A percentile compares a stretch with the other conserved stretches of the same genome.
phyloP scores from a whole-genome alignment of 768 basidiomycete genomes.

The Holtermanniella nyarrowii region DNA sequence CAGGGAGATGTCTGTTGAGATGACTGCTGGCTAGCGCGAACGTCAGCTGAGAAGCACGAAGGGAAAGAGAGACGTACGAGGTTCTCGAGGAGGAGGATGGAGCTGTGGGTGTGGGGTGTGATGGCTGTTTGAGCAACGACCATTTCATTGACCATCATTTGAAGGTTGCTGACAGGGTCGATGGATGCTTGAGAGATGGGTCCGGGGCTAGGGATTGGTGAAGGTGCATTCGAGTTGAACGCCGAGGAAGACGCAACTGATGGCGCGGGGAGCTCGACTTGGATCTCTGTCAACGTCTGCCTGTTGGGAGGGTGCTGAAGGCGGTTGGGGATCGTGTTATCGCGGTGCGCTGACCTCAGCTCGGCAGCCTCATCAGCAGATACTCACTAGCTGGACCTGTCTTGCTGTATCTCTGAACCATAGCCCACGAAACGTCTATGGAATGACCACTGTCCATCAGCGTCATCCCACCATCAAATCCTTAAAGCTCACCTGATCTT shows the following conservation, averaged over 20 bases:
- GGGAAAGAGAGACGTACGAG: too few species aligned
- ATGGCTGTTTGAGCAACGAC: not conserved
- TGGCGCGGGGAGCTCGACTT: not conserved
- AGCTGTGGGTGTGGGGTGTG: too few species aligned
- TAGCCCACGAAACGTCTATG: slow-evolving; percentile 32
- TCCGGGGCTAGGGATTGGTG: not conserved
- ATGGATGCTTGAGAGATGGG: not conserved
- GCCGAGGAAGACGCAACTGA: too few species aligned
- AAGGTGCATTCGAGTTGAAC: not conserved
- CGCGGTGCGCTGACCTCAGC: not conserved
- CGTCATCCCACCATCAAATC: too few species aligned
- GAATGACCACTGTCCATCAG: slow-evolving; percentile 23
- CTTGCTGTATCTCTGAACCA: slow-evolving; percentile 24
- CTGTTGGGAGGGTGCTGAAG: not conserved
- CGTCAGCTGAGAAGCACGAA: too few species aligned
- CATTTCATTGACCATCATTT: not conserved
- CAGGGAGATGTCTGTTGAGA: not conserved
- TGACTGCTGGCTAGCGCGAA: not conserved
- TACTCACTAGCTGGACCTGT: slow-evolving; percentile 14
- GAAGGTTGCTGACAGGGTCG: not conserved
- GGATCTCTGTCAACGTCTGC: not conserved
- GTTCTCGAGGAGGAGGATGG: not conserved
- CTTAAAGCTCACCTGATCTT: not conserved
- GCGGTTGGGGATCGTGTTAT: not conserved
- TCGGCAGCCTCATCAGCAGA: not conserved